Conservation (phyloP, 768 basidiomycete species). For the Termitomyces sp. region DNA sequence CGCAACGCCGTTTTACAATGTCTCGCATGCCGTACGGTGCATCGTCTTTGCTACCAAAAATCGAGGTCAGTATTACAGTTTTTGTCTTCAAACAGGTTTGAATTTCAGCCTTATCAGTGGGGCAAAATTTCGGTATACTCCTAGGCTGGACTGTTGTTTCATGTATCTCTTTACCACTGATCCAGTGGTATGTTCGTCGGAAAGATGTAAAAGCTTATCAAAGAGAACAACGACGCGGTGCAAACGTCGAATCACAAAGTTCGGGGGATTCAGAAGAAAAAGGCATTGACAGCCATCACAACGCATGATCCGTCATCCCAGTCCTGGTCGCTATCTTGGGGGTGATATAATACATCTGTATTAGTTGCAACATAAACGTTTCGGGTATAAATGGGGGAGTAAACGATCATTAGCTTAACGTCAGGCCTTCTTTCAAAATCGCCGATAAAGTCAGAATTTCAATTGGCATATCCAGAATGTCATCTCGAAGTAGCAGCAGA, state of each 20-base stretch:
- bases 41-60: slow-evolving; percentile 65
- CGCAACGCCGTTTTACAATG: slow-evolving; percentile 68
- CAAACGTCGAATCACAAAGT: not conserved
- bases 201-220: slow-evolving; percentile 8
- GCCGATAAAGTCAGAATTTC: too few species aligned
- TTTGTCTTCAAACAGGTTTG: not conserved
- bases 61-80: not conserved
- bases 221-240: not conserved
- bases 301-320: not conserved
- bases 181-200: slow-evolving; percentile 38
- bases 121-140: slow-evolving; percentile 56
- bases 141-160: slow-evolving; percentile 53
- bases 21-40: slow-evolving; percentile 53
- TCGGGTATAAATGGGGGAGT: too few species aligned
- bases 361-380: too few species aligned
- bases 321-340: too few species aligned
- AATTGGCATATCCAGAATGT: too few species aligned
- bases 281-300: not conserved
- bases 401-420: too few species aligned
- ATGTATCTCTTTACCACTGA: slow-evolving; percentile 43
- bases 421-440: too few species aligned
- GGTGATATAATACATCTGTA: too few species aligned
- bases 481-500: too few species aligned
- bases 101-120: slow-evolving; percentile 34
- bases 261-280: not conserved